Base-by-base conservation (phyloP, 768 basidiomycete species). In the Amanita muscaria region DNA sequence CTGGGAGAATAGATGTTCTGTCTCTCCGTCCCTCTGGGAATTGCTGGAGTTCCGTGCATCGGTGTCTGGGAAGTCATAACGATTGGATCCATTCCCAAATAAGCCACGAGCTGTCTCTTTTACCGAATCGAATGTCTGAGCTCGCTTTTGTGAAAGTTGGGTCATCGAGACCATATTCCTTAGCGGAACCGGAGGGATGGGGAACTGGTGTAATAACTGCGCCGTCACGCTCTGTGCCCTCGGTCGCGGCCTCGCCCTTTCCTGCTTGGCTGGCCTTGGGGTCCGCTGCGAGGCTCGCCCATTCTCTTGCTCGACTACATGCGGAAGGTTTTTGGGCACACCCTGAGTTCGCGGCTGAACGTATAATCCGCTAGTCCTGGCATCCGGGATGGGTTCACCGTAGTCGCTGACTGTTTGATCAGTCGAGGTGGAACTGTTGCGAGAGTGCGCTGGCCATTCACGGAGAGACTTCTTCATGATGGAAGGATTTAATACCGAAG, bases 211-310 rank as follows among this genome's bases (percentile, higher is more conserved):
- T 16, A 42, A 9, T 10, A 42, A 15, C 41, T 33, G 30, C 15
- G 31, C 42, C 23, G 42, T 29, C 21, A 32, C 32, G 11, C 42
- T 42, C 15, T 42, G 42, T 24, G 42, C 42, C n/a, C 42, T 42
- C 6, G 42, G 42, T 12, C 42, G 22, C 16, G 12, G 22, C 14
- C 16, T 34, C 10, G n/a, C 24, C 19, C 22, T 21, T 23, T 33
- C 31, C 32, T 16, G 32, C 21, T 23, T 29, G 9, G 19, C 18
- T n/a, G 32, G 42, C 16, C 34, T 15, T 33, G 16, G 42, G 5
- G 12, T 16, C 40, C n/a, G 27, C 21, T 42, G 31, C 24, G 31
- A 22, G 21, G 16, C 4, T 4, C 16, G 31, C 4, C 21, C 22
- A 34, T 34, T 33, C 14, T 42, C 42, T 19, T 42, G 42, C 25